Percentiles rank a stretch among this genome's conserved stretches.
phyloP scores from a whole-genome alignment of 2,329 filamentous ascomycete species.

The Apiospora hydei region DNA sequence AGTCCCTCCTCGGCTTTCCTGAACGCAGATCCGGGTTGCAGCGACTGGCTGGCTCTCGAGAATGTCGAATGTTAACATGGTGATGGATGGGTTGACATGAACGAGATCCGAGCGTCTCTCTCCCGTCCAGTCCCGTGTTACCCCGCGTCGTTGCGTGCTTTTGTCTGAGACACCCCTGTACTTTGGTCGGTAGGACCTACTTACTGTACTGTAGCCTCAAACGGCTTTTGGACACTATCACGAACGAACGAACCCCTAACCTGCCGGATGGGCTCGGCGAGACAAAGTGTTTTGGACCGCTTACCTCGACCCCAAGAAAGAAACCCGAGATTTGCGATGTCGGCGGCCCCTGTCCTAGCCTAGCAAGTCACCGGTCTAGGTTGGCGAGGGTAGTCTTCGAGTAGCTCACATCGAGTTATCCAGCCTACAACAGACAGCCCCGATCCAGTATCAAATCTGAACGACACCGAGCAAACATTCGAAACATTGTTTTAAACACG shows the following conservation, averaged over 20 bases:
- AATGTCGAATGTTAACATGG: constrained; percentile 1
- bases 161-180: constrained; percentile 12
- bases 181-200: background rate
- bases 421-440: background rate
- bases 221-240: background rate
- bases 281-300: background rate
- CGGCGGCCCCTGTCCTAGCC: background rate
- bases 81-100: constrained; percentile 10
- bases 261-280: background rate
- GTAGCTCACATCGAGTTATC: background rate
- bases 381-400: background rate
- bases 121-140: constrained; percentile 15
- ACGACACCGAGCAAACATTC: background rate
- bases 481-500: background rate
- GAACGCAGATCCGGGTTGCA: background rate
- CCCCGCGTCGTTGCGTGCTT: constrained; percentile 14
- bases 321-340: background rate
- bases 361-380: background rate
- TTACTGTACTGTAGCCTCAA: background rate
- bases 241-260: background rate
- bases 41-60: background rate
- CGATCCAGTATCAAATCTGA: too few species aligned
- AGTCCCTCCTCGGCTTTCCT: background rate
- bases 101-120: constrained; percentile 3
- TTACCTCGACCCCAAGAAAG: constrained; percentile 1